These are phyloP conservation scores for Pilatotrama ljubarskyi DNA, from an alignment of 768 basidiomycete genomes.

Conservation along the genomic window DNA sequence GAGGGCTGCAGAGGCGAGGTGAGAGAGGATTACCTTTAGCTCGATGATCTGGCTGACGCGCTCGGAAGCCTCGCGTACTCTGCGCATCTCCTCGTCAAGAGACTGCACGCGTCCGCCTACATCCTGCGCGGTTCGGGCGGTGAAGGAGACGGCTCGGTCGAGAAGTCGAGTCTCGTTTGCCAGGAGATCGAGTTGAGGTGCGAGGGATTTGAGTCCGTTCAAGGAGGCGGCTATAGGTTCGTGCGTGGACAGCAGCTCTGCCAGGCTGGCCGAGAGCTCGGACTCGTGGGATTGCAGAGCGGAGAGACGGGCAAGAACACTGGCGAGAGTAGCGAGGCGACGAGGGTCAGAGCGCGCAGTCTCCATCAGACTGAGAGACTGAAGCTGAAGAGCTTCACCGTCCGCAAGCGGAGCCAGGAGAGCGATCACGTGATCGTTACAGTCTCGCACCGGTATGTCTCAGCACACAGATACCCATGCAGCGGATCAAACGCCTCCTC, in stretches of 20 bases:
- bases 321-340: constrained; percentile 58
- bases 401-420: too few relatives aligned
- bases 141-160: constrained; percentile 60
- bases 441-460: too few relatives aligned
- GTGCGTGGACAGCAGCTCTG: constrained; percentile 66
- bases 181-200: constrained; percentile 64
- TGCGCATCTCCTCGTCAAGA: constrained; percentile 91
- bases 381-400: too few relatives aligned
- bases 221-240: constrained; percentile 67
- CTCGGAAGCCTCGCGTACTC: constrained; percentile 88
- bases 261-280: constrained; percentile 70
- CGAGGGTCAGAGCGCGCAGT: constrained; percentile 19
- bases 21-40: constrained; percentile 67
- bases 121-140: constrained; percentile 78
- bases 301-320: constrained; percentile 76
- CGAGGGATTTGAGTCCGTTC: constrained; percentile 56
- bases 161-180: constrained; percentile 57
- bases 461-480: too few relatives aligned
- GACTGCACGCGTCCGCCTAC: constrained; percentile 89
- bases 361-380: too few relatives aligned
- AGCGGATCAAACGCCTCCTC: too few relatives aligned
- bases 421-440: too few relatives aligned
- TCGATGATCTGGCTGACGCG: constrained; percentile 93
- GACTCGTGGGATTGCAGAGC: constrained; percentile 76
- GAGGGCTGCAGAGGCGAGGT: too few relatives aligned